These are phyloP conservation scores for Lentinula sp. DNA, from an alignment of 768 basidiomycete species.

Conservation along the genomic window DNA sequence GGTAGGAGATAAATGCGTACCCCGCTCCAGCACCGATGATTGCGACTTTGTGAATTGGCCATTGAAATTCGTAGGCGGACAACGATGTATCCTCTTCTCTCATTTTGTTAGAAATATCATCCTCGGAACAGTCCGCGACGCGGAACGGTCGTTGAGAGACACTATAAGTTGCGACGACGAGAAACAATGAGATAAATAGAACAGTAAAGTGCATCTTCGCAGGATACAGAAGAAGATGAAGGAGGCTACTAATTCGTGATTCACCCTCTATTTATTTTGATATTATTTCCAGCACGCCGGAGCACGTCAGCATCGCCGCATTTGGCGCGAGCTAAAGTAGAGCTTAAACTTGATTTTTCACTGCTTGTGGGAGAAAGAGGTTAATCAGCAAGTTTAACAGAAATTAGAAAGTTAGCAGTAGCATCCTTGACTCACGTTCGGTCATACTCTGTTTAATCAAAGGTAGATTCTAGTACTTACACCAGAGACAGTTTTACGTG, in stretches of 20 bases:
- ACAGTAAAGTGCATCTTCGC: neutral
- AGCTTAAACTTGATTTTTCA: neutral
- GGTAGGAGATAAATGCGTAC: constrained; percentile 14
- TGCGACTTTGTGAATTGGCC: constrained; percentile 30
- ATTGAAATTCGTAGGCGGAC: constrained; percentile 24
- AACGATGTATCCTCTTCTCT: neutral
- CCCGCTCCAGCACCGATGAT: constrained; percentile 36
- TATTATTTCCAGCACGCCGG: neutral
- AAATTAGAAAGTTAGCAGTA: no score
- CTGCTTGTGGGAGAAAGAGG: neutral
- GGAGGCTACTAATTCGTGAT: neutral
- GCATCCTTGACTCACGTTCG: no score
- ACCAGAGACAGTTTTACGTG: no score
- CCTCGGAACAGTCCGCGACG: neutral
- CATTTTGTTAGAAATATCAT: neutral
- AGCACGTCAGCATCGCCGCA: neutral
- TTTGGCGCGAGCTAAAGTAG: neutral
- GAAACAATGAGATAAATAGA: neutral
- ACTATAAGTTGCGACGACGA: neutral
- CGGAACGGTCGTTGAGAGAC: neutral
- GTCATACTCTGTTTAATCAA: no score
- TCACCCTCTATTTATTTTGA: neutral
- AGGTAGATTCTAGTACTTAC: no score
- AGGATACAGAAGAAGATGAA: neutral
- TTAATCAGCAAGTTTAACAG: no score